Evolutionary conservation across 2,329 filamentous ascomycete species (phyloP).

Genomic region (Botrytis cinerea): DNA sequence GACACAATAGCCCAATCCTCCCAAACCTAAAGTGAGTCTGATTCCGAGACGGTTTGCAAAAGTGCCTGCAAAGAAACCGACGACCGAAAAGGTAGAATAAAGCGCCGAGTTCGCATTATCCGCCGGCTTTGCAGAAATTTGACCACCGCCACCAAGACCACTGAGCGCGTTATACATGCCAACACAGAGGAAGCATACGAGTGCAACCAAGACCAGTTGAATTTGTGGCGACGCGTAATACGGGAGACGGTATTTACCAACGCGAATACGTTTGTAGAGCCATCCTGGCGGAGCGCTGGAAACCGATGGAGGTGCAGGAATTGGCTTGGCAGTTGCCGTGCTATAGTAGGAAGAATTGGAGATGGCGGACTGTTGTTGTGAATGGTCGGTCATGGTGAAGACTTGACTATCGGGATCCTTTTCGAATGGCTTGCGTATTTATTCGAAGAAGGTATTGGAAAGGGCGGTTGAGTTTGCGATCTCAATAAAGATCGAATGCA

Average conservation of each 20-base stretch:
- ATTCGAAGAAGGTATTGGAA: background rate
- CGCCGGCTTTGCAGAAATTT: constrained; percentile 47
- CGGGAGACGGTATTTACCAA: constrained; percentile 52
- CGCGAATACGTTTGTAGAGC: constrained; percentile 11
- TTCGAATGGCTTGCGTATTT: background rate
- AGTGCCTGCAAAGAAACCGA: constrained; percentile 70
- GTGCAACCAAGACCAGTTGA: constrained; percentile 68
- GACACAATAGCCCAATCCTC: constrained; percentile 73
- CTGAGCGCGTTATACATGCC: constrained; percentile 69
- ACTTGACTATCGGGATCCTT: background rate
- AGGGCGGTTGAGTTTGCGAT: background rate
- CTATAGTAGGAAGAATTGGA: constrained; percentile 20
- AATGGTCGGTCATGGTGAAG: constrained; percentile 14
- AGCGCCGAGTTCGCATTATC: constrained; percentile 46
- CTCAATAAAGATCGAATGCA: background rate
- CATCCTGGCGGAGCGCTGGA: constrained; percentile 16
- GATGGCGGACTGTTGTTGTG: constrained; percentile 7
- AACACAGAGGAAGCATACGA: constrained; percentile 69
- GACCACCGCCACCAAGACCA: constrained; percentile 63
- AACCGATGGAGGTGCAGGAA: background rate
- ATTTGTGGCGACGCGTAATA: constrained; percentile 75
- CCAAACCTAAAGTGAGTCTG: constrained; percentile 65
- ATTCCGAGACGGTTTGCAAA: constrained; percentile 75
- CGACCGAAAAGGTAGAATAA: constrained; percentile 53
- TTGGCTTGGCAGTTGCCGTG: background rate